phyloP scores from a whole-genome alignment of 2,329 filamentous ascomycete species.

The Rutstroemia sp. region DNA sequence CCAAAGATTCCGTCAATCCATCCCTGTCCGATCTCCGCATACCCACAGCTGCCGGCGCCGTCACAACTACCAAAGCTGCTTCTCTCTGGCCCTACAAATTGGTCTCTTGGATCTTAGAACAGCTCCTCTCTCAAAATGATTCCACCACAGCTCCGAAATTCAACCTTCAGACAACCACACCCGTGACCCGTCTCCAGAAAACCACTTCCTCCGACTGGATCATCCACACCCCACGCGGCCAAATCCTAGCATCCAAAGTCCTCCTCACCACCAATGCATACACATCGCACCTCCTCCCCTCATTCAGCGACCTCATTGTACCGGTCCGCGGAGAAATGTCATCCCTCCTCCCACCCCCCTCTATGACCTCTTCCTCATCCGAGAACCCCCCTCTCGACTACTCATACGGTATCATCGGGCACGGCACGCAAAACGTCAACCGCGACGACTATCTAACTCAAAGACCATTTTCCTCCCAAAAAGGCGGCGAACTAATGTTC shows the following conservation, averaged over 20 bases:
- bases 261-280: conserved; percentile 81
- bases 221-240: conserved; percentile 62
- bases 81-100: conserved; percentile 82
- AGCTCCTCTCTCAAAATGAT: conserved; percentile 14
- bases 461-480: conserved; percentile 40
- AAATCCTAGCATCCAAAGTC: conserved; percentile 53
- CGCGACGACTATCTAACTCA: conserved; percentile 70
- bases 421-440: conserved; percentile 34
- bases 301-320: conserved; percentile 63
- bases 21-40: conserved; percentile 46
- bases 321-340: conserved; percentile 71
- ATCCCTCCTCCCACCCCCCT: conserved; percentile 50
- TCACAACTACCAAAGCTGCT: conserved; percentile 58
- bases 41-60: conserved; percentile 51
- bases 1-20: conserved; percentile 25
- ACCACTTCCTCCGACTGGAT: conserved; percentile 40
- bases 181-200: conserved; percentile 45
- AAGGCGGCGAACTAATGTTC: conserved; percentile 54
- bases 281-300: conserved; percentile 66
- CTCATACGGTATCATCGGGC: conserved; percentile 52
- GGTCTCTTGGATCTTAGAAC: conserved; percentile 61
- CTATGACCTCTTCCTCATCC: conserved; percentile 18
- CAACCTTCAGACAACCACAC: conserved; percentile 70
- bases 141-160: conserved; percentile 35
- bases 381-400: conserved; percentile 15